Evolutionary conservation across 1,139 yeast species (phyloP).

Genomic region (Yamadazyma jaroonii): DNA sequence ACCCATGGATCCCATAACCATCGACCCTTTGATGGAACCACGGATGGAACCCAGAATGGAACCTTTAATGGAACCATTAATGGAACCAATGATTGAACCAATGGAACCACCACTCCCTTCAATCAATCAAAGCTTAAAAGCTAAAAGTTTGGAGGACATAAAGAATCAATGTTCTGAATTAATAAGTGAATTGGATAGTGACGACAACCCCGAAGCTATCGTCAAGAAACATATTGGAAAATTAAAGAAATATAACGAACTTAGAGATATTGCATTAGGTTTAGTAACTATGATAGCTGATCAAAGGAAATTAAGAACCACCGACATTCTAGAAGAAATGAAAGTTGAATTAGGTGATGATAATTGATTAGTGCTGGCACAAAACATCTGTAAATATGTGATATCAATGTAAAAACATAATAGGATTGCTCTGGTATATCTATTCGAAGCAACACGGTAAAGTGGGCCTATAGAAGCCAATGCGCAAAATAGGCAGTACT

Average conservation of each 20-base stretch:
- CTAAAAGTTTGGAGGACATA: constrained; percentile 30
- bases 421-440: too few relatives aligned
- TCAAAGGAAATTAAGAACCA: constrained; percentile 39
- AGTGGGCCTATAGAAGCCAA: too few relatives aligned
- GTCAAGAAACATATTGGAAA: constrained; percentile 43
- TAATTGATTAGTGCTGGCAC: constrained; percentile 4
- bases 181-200: constrained; percentile 33
- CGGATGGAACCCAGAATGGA: too few relatives aligned
- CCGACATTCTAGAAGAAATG: constrained; percentile 40
- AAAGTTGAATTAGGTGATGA: constrained; percentile 12
- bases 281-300: constrained; percentile 51
- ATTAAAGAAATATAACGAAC: constrained; percentile 46
- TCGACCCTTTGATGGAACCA: background rate
- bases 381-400: background rate
- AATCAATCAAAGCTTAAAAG: constrained; percentile 9
- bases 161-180: constrained; percentile 34
- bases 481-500: too few relatives aligned
- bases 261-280: constrained; percentile 49
- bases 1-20: background rate
- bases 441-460: too few relatives aligned
- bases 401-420: too few relatives aligned
- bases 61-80: too few relatives aligned
- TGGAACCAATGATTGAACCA: too few relatives aligned
- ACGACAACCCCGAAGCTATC: constrained; percentile 30
- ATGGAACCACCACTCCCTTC: background rate